A percentile compares a stretch with the other conserved stretches of the same genome.
phyloP scores from a whole-genome alignment of 495 filamentous ascomycete genomes.

The Staphylotrichum longicolle region DNA sequence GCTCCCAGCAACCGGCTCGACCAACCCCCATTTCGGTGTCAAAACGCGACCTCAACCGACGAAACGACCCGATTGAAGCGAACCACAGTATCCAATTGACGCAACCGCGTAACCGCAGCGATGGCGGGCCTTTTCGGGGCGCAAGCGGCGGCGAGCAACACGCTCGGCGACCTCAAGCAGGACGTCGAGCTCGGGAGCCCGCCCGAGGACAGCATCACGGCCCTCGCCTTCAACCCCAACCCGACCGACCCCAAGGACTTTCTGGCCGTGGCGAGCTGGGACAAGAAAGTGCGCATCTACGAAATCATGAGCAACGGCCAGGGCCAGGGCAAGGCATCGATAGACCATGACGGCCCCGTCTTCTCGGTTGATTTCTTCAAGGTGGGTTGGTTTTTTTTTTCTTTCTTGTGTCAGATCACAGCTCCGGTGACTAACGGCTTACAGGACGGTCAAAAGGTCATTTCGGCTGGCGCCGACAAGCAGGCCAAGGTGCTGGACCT shows the following conservation, averaged over 20 bases:
- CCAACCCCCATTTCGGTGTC: too few relatives aligned
- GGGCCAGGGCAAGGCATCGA: constrained; percentile 67
- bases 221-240: constrained; percentile 69
- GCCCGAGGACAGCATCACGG: constrained; percentile 82
- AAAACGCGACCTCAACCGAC: too few relatives aligned
- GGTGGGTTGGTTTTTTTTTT: constrained; percentile 46
- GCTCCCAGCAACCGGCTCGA: too few relatives aligned
- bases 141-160: constrained; percentile 56
- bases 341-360: constrained; percentile 71
- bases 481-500: constrained; percentile 76
- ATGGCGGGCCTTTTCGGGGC: constrained; percentile 72
- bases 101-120: neutral
- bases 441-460: constrained; percentile 66
- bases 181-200: constrained; percentile 75
- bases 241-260: constrained; percentile 58
- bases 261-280: constrained; percentile 84
- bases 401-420: too few relatives aligned
- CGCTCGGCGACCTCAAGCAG: constrained; percentile 85
- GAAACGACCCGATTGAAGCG: neutral
- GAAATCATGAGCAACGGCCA: constrained; percentile 69
- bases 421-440: neutral
- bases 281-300: constrained; percentile 89
- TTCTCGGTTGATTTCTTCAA: constrained; percentile 76
- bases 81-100: neutral
- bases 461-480: constrained; percentile 83